Percentiles rank a stretch among this genome's conserved stretches.
Evolutionary conservation across 73 alveolate genomes (phyloP).

Genomic region (Blepharisma stoltei): DNA sequence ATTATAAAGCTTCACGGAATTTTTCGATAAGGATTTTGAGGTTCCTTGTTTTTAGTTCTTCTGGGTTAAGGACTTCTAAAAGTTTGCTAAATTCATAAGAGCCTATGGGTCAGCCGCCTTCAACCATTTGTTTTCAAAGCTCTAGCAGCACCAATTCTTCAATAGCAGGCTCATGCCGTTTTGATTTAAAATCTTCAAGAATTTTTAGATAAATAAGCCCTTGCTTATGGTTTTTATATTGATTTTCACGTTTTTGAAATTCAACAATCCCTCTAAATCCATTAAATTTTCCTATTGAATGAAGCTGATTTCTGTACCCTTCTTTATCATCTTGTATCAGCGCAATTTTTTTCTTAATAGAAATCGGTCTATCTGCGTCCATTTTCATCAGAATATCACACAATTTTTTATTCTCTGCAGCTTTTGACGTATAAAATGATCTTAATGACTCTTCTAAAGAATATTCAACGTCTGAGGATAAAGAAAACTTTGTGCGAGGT

Average conservation of each 20-base stretch:
- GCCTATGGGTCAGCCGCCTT: not conserved
- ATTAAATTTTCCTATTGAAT: slow-evolving; percentile 23
- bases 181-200: slow-evolving; percentile 22
- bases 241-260: not conserved
- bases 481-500: not conserved
- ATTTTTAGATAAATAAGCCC: not conserved
- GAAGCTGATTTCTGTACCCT: not conserved
- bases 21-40: no score
- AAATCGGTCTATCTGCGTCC: not conserved
- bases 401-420: not conserved
- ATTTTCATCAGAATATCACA: not conserved
- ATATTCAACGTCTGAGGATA: slow-evolving; percentile 23
- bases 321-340: slow-evolving; percentile 17
- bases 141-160: slow-evolving; percentile 2
- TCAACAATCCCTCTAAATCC: slow-evolving; percentile 10
- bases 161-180: slow-evolving; percentile 4
- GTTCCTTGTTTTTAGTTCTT: not conserved
- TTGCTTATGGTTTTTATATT: not conserved
- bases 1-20: no score
- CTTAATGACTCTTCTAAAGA: slow-evolving; percentile 13
- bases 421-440: slow-evolving; percentile 9
- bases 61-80: not conserved
- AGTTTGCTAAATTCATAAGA: not conserved
- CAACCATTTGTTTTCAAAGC: not conserved
- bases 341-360: slow-evolving; percentile 16